Base-by-base conservation (phyloP, 495 filamentous ascomycete genomes). In the Daldinia caldariorum region DNA sequence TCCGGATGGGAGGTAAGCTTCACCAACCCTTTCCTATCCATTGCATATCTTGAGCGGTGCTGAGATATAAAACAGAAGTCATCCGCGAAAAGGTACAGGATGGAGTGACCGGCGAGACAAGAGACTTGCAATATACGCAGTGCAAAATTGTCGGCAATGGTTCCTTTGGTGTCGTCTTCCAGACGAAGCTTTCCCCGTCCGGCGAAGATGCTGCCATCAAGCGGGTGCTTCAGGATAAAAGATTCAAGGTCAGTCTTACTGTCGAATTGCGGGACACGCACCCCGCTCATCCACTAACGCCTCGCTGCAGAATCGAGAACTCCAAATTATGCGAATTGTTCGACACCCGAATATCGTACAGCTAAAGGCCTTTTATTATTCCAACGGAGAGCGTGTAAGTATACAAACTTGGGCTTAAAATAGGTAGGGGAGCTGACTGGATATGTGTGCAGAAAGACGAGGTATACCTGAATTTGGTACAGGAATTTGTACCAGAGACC, bases 71-170 rank as follows among this genome's bases (percentile, higher is more conserved):
- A 67, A 58, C 79, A 99, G 95, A 99, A 85, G 92, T 98, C 61
- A 93, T 99, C 74, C 92, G 94, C 74, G 95, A 99, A 83, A 98
- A 97, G 83, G 95, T 99, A 69, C 95, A 99, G 82, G 95, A 99
- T 87, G 95, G 95, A 74, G 83, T 96, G 72, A 98, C 95, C 0
- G 95, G 95, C 56, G 96, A 99, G 77, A 94, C 92, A 65, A 91
- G 91, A 79, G 95, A 99, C 75, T 90, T 99, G 82, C 92, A 95
- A 77, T 99, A 99, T 76, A 98, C 95, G 47, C 95, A 99, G 79
- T 99, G 95, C 83, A 99, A 99, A 84, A 98, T 99, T 69, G 95
- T 99, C n/a, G 95, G 95, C 74, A 99, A 99, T 81, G 95, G 95
- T 59, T 98, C 95, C 13, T 99, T 99, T 78, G 95, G 95, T 66